Conservation (phyloP, 2,329 filamentous ascomycete genomes). For the Phyllosticta paracitricarpa region DNA sequence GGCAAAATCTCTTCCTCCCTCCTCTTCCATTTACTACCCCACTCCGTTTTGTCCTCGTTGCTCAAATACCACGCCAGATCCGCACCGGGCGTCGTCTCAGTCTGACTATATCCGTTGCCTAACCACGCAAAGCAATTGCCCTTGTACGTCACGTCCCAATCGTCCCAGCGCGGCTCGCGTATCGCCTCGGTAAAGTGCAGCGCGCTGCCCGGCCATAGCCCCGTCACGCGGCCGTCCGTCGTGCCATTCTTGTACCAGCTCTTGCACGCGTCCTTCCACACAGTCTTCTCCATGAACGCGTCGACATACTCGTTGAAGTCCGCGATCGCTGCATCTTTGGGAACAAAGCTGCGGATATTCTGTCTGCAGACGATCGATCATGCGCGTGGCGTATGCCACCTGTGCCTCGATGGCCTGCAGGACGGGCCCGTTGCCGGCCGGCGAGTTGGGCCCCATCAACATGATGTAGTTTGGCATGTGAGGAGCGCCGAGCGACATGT, state of each 20-base stretch:
- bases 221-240: constrained; percentile 25
- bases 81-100: constrained; percentile 24
- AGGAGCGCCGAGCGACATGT: constrained; percentile 37
- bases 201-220: constrained; percentile 30
- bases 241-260: constrained; percentile 35
- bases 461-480: constrained; percentile 37
- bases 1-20: background rate
- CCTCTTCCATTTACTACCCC: background rate
- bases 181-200: constrained; percentile 31
- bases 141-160: constrained; percentile 32
- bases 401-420: constrained; percentile 32
- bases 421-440: constrained; percentile 33
- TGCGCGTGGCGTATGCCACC: constrained; percentile 33
- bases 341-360: constrained; percentile 36
- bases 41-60: constrained; percentile 24
- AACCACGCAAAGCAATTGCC: constrained; percentile 32
- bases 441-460: constrained; percentile 30
- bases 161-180: constrained; percentile 29
- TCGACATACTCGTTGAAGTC: constrained; percentile 43
- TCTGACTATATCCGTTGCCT: constrained; percentile 35
- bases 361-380: constrained; percentile 41
- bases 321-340: constrained; percentile 37
- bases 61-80: constrained; percentile 29
- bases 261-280: constrained; percentile 25
- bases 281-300: constrained; percentile 21